Evolutionary conservation across 192 early-diverging fungal genomes (phyloP).

Genomic region (Entophlyctis luteolus): DNA sequence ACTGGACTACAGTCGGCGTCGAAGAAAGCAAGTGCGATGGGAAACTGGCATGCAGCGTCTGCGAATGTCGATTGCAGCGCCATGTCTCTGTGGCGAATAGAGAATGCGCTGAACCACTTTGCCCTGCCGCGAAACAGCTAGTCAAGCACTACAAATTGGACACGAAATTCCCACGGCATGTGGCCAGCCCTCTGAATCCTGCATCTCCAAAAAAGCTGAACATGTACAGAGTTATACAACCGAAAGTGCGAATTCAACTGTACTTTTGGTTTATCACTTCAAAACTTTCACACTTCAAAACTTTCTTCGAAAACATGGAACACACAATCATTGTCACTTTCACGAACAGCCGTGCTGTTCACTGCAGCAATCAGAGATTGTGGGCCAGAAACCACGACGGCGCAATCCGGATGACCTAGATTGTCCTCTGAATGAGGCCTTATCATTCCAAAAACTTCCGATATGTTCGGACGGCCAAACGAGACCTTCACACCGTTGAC

Average conservation of each 20-base stretch:
- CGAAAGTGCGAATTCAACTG: not conserved
- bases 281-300: conserved; percentile 3
- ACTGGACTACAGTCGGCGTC: too few species aligned
- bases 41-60: too few species aligned
- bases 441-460: not conserved
- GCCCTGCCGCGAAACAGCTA: too few species aligned
- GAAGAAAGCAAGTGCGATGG: too few species aligned
- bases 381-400: conserved; percentile 12
- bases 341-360: not conserved
- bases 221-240: too few species aligned
- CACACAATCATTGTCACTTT: not conserved
- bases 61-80: too few species aligned
- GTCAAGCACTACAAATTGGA: too few species aligned
- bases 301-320: conserved; percentile 21
- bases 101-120: too few species aligned
- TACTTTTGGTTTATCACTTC: not conserved
- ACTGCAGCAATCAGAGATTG: not conserved
- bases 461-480: conserved; percentile 12
- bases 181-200: too few species aligned
- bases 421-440: not conserved
- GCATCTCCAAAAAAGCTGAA: too few species aligned
- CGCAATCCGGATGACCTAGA: conserved; percentile 6
- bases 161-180: too few species aligned
- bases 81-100: too few species aligned
- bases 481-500: not conserved